These are phyloP conservation scores for Cinnamomum micranthum DNA, from an alignment of 164 flowering plant genomes.

Conservation along the genomic window DNA sequence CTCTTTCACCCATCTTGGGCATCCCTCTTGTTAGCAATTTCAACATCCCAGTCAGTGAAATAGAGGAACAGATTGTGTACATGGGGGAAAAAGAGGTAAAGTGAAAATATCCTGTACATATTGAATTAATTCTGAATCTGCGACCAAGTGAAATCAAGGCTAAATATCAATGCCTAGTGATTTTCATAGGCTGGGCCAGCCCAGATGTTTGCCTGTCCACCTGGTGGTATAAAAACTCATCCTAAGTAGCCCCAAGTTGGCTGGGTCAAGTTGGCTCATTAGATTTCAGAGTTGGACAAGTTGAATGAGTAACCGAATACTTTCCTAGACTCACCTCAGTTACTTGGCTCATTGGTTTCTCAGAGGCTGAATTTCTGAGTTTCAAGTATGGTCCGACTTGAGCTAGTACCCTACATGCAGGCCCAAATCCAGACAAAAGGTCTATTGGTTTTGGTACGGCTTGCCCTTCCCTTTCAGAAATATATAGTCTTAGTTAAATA, in stretches of 20 bases:
- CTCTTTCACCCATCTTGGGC: neutral
- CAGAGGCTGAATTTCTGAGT: no score
- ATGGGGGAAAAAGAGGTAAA: neutral
- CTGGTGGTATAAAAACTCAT: neutral
- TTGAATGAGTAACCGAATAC: no score
- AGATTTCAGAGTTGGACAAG: no score
- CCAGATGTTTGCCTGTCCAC: neutral
- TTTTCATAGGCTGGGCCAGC: neutral
- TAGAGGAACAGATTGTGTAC: neutral
- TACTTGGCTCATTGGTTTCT: no score
- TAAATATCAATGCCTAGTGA: neutral
- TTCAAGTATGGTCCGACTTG: no score
- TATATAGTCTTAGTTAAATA: no score
- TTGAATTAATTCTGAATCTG: no score
- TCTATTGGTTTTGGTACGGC: no score
- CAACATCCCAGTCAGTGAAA: neutral
- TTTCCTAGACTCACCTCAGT: no score
- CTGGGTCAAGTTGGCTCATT: neutral
- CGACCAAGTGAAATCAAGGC: neutral
- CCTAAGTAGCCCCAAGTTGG: neutral
- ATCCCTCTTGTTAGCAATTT: neutral
- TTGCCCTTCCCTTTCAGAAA: no score
- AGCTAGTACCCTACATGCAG: no score
- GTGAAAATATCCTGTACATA: neutral
- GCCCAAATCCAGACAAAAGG: no score